Conservation (phyloP, 768 basidiomycete genomes). For the Lentinula sp. region DNA sequence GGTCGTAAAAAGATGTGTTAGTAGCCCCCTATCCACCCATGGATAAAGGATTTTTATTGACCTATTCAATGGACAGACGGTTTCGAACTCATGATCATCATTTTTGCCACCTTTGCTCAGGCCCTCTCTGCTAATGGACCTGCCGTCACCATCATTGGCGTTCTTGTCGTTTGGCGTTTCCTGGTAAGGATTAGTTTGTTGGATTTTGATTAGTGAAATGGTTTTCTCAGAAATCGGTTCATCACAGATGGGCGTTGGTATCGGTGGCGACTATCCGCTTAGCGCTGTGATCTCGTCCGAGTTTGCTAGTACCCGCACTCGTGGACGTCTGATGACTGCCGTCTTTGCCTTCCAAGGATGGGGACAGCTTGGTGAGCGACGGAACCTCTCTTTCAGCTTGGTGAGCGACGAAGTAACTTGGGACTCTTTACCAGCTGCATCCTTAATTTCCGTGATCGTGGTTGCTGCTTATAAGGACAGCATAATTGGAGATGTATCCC, state of each 20-base stretch:
- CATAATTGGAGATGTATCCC: constrained; percentile 36
- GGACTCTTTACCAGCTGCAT: constrained; percentile 38
- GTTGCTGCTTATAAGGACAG: constrained; percentile 62
- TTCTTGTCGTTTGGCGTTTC: constrained; percentile 80
- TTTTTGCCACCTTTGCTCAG: constrained; percentile 73
- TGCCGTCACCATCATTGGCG: constrained; percentile 68
- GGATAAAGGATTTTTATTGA: background rate
- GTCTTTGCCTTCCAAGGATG: constrained; percentile 86
- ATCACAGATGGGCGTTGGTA: constrained; percentile 68
- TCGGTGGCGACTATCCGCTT: constrained; percentile 87
- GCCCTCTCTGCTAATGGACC: constrained; percentile 65
- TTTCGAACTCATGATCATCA: constrained; percentile 76
- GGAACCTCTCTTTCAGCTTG: background rate
- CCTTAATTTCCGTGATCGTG: constrained; percentile 59
- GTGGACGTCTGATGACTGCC: constrained; percentile 86
- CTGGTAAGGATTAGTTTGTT: constrained; percentile 30
- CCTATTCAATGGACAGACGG: constrained; percentile 38
- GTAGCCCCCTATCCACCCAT: constrained; percentile 17
- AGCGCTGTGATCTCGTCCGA: constrained; percentile 86
- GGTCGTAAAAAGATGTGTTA: constrained; percentile 79
- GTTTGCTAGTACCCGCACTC: constrained; percentile 70
- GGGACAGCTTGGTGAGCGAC: constrained; percentile 66
- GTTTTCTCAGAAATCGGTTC: background rate
- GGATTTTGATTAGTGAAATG: background rate
- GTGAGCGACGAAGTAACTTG: no score